Conservation (phyloP, 768 basidiomycete genomes). For the Trametes cubensis region DNA sequence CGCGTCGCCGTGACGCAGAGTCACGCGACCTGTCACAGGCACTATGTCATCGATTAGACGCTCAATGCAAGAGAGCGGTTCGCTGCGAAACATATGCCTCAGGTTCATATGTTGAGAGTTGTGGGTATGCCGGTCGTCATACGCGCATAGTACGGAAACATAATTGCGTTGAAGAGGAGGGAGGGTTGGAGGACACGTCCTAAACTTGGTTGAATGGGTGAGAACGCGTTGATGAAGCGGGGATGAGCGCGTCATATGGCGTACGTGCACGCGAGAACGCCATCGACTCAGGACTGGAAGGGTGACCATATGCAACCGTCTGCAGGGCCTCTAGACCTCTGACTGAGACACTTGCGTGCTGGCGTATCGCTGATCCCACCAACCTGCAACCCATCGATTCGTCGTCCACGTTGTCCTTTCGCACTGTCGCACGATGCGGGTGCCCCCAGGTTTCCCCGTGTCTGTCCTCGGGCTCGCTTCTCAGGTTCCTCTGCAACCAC, state of each 20-base stretch:
- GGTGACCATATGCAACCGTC: background rate
- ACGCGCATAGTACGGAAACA: background rate
- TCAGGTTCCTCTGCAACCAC: constrained; percentile 51
- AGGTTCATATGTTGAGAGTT: no score
- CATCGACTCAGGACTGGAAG: background rate
- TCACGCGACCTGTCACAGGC: constrained; percentile 15
- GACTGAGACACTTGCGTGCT: background rate
- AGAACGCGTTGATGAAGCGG: background rate
- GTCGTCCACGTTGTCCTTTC: constrained; percentile 12
- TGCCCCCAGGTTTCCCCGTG: constrained; percentile 41
- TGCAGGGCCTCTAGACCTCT: background rate
- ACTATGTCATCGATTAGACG: constrained; percentile 1
- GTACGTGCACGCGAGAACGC: background rate
- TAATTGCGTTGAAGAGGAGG: background rate
- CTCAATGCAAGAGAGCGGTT: background rate
- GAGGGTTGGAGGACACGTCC: background rate
- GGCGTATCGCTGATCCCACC: constrained; percentile 8
- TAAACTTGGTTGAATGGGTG: background rate
- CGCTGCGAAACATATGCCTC: no score
- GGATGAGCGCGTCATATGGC: constrained; percentile 16
- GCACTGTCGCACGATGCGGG: constrained; percentile 47
- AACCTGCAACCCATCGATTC: background rate
- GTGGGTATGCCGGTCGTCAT: background rate
- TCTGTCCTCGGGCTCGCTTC: constrained; percentile 56
- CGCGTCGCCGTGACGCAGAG: constrained; percentile 24